phyloP scores from a whole-genome alignment of 2,329 filamentous ascomycete genomes.

The Xylariaceae sp. region DNA sequence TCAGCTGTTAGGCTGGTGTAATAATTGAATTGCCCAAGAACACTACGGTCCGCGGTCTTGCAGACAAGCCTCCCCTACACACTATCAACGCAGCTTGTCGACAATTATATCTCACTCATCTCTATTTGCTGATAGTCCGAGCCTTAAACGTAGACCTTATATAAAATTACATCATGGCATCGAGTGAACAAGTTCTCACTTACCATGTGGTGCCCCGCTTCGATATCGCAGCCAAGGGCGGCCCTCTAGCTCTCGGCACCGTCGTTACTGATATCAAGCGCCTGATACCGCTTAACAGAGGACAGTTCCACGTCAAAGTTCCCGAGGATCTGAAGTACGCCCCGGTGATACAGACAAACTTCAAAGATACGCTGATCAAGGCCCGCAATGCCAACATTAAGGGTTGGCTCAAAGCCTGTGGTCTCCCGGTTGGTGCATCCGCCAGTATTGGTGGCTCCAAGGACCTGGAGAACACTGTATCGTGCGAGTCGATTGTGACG shows the following conservation, averaged over 20 bases:
- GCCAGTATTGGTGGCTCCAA: not conserved
- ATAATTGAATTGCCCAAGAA: no score
- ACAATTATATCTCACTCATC: no score
- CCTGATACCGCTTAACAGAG: not conserved
- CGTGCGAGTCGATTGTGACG: not conserved
- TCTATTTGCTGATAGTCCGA: no score
- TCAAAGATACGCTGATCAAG: not conserved
- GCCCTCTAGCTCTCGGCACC: not conserved
- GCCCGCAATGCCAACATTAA: not conserved
- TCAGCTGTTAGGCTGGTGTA: no score
- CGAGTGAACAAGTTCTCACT: not conserved
- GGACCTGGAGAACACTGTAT: not conserved
- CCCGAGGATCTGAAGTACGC: not conserved
- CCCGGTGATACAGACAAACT: not conserved
- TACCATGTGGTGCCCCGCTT: not conserved
- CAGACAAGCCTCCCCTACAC: no score
- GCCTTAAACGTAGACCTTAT: no score
- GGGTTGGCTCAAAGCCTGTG: not conserved
- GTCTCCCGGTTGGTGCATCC: not conserved
- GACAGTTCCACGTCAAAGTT: not conserved
- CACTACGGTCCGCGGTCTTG: no score
- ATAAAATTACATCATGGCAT: not conserved
- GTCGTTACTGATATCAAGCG: not conserved
- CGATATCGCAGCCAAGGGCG: not conserved
- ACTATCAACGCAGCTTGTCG: no score